Base-by-base conservation (phyloP, 2,329 filamentous ascomycete genomes). In the Pseudogymnoascus sp. region DNA sequence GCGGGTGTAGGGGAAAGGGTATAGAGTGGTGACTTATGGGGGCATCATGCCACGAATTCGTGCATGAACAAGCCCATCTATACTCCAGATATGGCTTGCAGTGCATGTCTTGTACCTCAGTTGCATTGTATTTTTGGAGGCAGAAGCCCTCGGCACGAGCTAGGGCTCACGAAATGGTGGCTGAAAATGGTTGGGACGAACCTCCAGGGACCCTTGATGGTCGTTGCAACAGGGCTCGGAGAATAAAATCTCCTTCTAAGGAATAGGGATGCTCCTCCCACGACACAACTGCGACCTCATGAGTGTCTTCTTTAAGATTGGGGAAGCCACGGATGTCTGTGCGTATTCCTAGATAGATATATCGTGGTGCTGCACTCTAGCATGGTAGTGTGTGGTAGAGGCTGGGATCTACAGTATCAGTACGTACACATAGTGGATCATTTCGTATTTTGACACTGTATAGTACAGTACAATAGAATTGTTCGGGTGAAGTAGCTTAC, bases 51-150 rank as follows among this genome's bases (percentile, higher is more conserved):
- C 69, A 72, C 70, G 69, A 70, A 69, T 69, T 69, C 70, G 71
- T 71, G 70, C 70, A 72, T 71, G 70, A 71, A 70, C 70, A 68
- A 67, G 70, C 68, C 65, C 63, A 60, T 54, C 20, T 25, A 25
- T 37, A 58, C 28, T 54, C 47, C 47, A 54, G 9, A 54, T 35
- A 54, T 54, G 47, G 28, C 25, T 28, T 33, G 16, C 47, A 20
- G 28, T 54, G 47, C 47, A 54, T 28, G n/a, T 5, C 16, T 30
- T 54, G 47, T 54, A 54, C 47, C 47, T 11, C 47, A 54, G 28
- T 33, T 18, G 16, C 28, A 28, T 14, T 54, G 47, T 54, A 54
- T 7, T 33, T 33, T 54, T 54, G 47, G 28, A 33, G 47, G 16
- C 11, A 33, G 28, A 35, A 14, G 28, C 28, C n/a, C n/a, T 54